Percentiles rank a stretch among this genome's conserved stretches.
Conservation (phyloP, 2,329 filamentous ascomycete genomes). For the Davidsoniella neocaledoniae region DNA sequence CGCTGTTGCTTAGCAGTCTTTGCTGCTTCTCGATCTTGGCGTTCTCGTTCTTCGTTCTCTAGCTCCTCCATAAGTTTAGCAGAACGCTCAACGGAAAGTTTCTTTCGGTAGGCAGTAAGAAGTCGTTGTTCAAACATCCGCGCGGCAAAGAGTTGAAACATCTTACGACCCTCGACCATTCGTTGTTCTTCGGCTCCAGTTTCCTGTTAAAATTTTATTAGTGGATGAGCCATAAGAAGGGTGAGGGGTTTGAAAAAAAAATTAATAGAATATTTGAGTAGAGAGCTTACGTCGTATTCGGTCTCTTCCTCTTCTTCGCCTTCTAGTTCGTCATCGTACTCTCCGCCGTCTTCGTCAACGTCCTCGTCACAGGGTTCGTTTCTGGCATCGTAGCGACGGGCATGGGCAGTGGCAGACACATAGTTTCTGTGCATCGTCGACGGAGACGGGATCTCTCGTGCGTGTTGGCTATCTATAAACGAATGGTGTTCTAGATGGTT, state of each 20-base stretch:
- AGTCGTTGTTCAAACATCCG: slow-evolving; percentile 98
- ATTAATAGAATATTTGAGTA: background rate
- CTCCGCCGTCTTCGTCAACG: slow-evolving; percentile 63
- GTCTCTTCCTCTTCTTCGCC: slow-evolving; percentile 12
- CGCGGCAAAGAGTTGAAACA: slow-evolving; percentile 99
- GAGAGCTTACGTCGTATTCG: slow-evolving; percentile 11
- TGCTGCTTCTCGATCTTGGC: slow-evolving; percentile 72
- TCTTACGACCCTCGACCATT: slow-evolving; percentile 94
- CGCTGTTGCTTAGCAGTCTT: slow-evolving; percentile 89
- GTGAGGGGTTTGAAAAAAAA: background rate
- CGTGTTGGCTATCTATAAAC: slow-evolving; percentile 10
- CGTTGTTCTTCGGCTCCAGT: slow-evolving; percentile 95
- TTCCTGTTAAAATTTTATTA: slow-evolving; percentile 44
- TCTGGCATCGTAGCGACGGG: slow-evolving; percentile 30
- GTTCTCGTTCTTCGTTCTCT: slow-evolving; percentile 63
- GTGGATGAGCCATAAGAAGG: background rate
- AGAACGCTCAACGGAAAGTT: slow-evolving; percentile 85
- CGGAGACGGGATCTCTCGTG: slow-evolving; percentile 21
- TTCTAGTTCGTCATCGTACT: slow-evolving; percentile 24
- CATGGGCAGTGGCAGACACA: slow-evolving; percentile 35
- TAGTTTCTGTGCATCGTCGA: slow-evolving; percentile 41
- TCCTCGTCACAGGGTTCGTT: slow-evolving; percentile 31
- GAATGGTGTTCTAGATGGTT: background rate
- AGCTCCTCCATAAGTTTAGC: slow-evolving; percentile 81
- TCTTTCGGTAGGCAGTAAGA: slow-evolving; percentile 91